Evolutionary conservation across 1,284 basidiomycete genomes (phyloP).

Genomic region (Sanguinoderma infundibulare): DNA sequence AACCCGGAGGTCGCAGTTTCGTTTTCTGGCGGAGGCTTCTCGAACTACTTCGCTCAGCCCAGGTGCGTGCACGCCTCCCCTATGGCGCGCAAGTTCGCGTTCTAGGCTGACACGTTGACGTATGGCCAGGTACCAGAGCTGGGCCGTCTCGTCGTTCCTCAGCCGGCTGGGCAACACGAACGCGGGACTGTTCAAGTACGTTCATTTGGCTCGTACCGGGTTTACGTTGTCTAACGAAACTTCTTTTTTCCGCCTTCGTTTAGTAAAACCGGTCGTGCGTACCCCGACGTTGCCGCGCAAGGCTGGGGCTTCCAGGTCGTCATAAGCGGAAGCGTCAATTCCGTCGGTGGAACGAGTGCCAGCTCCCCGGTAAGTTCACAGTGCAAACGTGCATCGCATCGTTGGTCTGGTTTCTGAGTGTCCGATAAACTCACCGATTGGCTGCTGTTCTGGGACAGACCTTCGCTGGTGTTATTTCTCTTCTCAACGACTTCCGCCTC

Average conservation of each 20-base stretch:
- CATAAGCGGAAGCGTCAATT: constrained; percentile 45
- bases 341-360: constrained; percentile 64
- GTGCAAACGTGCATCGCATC: neutral
- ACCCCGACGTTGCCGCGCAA: constrained; percentile 76
- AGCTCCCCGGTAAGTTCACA: constrained; percentile 54
- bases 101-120: neutral
- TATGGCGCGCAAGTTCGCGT: neutral
- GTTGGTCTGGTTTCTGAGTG: neutral
- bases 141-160: constrained; percentile 57
- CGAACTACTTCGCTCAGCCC: constrained; percentile 57
- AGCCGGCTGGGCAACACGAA: constrained; percentile 52
- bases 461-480: constrained; percentile 59
- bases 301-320: constrained; percentile 64
- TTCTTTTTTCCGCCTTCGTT: neutral
- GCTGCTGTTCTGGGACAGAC: constrained; percentile 42
- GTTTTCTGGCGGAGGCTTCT: constrained; percentile 73
- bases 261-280: constrained; percentile 59
- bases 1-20: constrained; percentile 54
- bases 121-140: constrained; percentile 54
- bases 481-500: constrained; percentile 64
- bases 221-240: neutral
- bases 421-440: neutral
- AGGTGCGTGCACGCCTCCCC: constrained; percentile 7
- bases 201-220: constrained; percentile 5
- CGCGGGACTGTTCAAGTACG: constrained; percentile 59